These are phyloP conservation scores for Mortierella sp. DNA, from an alignment of 371 early-diverging fungal species.

Conservation along the genomic window DNA sequence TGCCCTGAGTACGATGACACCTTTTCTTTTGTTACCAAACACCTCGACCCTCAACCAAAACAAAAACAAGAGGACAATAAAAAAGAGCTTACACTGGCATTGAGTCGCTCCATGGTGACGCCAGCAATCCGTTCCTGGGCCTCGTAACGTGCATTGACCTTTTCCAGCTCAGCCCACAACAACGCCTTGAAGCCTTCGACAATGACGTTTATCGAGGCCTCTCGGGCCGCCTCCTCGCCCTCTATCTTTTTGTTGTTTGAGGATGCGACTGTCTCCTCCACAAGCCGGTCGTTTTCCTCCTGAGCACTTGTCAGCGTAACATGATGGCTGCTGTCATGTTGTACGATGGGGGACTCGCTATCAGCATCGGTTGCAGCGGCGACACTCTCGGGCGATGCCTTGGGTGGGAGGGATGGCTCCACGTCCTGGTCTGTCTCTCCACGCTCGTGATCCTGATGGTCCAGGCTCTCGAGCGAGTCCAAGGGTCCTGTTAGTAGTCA, in stretches of 20 bases:
- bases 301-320: background rate
- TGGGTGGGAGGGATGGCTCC: background rate
- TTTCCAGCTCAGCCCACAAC: slow-evolving; percentile 63
- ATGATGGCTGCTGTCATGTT: slow-evolving; percentile 8
- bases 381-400: background rate
- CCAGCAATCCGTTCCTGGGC: slow-evolving; percentile 60
- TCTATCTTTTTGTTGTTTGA: background rate
- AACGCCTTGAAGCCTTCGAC: slow-evolving; percentile 56
- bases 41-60: background rate
- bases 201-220: slow-evolving; percentile 31
- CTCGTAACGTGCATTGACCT: slow-evolving; percentile 67
- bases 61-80: background rate
- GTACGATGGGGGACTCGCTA: background rate
- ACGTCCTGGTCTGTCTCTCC: slow-evolving; percentile 13
- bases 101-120: slow-evolving; percentile 55
- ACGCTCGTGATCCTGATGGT: slow-evolving; percentile 16
- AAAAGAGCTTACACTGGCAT: slow-evolving; percentile 42
- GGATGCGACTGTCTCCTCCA: slow-evolving; percentile 3
- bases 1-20: background rate
- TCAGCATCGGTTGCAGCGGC: slow-evolving; percentile 8
- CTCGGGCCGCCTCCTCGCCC: slow-evolving; percentile 17
- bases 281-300: background rate
- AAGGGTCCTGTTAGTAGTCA: slow-evolving; percentile 23
- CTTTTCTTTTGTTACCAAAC: background rate
- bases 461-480: slow-evolving; percentile 41